Percentiles rank a stretch among this genome's conserved stretches.
Conservation (phyloP, 805 yeast genomes). For the Candida nitratophila region DNA sequence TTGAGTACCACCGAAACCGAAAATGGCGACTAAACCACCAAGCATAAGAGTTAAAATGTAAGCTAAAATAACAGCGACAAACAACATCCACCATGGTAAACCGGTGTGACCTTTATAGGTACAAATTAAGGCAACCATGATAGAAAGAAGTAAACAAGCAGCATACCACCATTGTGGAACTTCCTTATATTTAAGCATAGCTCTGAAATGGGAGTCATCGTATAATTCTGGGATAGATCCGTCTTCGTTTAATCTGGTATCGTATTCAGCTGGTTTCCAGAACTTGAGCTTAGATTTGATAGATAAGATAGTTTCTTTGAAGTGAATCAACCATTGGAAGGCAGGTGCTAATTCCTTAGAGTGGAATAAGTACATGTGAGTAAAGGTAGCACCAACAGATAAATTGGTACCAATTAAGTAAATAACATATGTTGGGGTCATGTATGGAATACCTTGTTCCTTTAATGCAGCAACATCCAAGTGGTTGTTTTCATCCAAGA, state of each 20-base stretch:
- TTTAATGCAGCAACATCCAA: constrained; percentile 18
- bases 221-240: constrained; percentile 14
- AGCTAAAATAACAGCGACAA: constrained; percentile 11
- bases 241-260: constrained; percentile 14
- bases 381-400: constrained; percentile 26
- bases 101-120: constrained; percentile 19
- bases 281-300: constrained; percentile 34
- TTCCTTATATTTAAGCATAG: constrained; percentile 30
- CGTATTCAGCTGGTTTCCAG: constrained; percentile 28
- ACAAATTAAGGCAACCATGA: constrained; percentile 27
- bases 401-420: constrained; percentile 26
- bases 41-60: constrained; percentile 9
- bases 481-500: constrained; percentile 15
- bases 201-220: constrained; percentile 29
- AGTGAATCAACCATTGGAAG: constrained; percentile 14
- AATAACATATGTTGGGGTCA: constrained; percentile 25
- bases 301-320: constrained; percentile 6
- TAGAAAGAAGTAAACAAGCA: constrained; percentile 20
- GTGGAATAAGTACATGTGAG: constrained; percentile 25
- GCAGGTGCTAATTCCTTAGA: constrained; percentile 17
- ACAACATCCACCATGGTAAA: constrained; percentile 24
- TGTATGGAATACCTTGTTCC: constrained; percentile 23
- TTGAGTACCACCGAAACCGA: constrained; percentile 19
- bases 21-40: constrained; percentile 20
- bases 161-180: constrained; percentile 30